Conservation (phyloP, 1,284 basidiomycete genomes). For the Coniophora puteana region DNA sequence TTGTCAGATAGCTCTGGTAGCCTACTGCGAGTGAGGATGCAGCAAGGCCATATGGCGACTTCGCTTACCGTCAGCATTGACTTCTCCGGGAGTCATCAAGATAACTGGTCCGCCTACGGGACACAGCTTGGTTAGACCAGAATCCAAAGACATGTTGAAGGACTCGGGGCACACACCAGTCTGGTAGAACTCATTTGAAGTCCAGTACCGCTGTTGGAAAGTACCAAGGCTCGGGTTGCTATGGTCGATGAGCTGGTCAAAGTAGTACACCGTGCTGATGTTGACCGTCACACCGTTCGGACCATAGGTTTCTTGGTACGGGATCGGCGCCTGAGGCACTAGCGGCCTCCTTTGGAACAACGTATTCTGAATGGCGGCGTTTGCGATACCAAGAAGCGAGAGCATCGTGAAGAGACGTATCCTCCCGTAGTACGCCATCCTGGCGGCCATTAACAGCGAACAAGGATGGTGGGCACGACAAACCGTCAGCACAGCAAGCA, state of each 20-base stretch:
- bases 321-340: slow-evolving; percentile 15
- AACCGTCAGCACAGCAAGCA: too few species aligned
- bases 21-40: slow-evolving; percentile 41
- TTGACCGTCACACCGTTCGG: slow-evolving; percentile 21
- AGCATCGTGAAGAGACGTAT: too few species aligned
- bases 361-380: slow-evolving; percentile 16
- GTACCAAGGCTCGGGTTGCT: slow-evolving; percentile 68
- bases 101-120: slow-evolving; percentile 67
- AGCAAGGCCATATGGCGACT: slow-evolving; percentile 12
- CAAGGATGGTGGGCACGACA: too few species aligned
- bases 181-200: slow-evolving; percentile 60
- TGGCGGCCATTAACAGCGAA: too few species aligned
- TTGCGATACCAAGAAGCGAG: slow-evolving; percentile 11
- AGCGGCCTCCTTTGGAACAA: slow-evolving; percentile 16
- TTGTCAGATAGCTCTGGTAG: slow-evolving; percentile 58
- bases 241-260: slow-evolving; percentile 74
- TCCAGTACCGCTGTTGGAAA: slow-evolving; percentile 72
- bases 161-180: slow-evolving; percentile 31
- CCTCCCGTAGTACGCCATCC: too few species aligned
- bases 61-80: slow-evolving; percentile 36
- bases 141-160: neutral
- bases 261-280: slow-evolving; percentile 50
- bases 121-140: neutral
- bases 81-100: slow-evolving; percentile 49
- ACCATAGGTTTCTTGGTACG: slow-evolving; percentile 6